These are phyloP conservation scores for Macrolepiota albuminosa DNA, from an alignment of 768 basidiomycete genomes.

Conservation along the genomic window DNA sequence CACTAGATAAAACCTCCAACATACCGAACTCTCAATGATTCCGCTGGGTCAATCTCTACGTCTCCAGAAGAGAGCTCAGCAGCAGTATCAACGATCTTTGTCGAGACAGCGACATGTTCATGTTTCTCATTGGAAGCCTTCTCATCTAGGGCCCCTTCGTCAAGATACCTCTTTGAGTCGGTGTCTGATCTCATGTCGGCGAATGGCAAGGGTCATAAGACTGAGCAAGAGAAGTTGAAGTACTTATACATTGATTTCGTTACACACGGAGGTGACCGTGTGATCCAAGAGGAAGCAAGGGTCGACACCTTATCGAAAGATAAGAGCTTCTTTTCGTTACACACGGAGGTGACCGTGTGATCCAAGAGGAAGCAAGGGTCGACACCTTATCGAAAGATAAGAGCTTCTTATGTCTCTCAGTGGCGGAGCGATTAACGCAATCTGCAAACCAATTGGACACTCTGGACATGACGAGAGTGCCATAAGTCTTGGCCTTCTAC, in stretches of 20 bases:
- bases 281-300: neutral
- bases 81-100: conserved; percentile 55
- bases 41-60: conserved; percentile 44
- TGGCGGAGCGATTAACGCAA: no score
- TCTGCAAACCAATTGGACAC: no score
- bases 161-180: conserved; percentile 26
- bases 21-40: conserved; percentile 48
- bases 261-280: neutral
- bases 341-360: neutral
- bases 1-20: conserved; percentile 4
- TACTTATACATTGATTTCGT: conserved; percentile 1
- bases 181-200: neutral
- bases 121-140: conserved; percentile 25
- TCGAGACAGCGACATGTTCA: conserved; percentile 33
- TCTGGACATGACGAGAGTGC: neutral
- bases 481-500: neutral
- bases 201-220: neutral
- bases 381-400: neutral
- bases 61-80: conserved; percentile 51
- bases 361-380: neutral
- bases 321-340: neutral
- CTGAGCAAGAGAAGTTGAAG: neutral
- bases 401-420: neutral
- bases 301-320: neutral
- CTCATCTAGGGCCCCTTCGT: conserved; percentile 27